Conservation (phyloP, 768 basidiomycete species). For the Psilocybe tampanensis region DNA sequence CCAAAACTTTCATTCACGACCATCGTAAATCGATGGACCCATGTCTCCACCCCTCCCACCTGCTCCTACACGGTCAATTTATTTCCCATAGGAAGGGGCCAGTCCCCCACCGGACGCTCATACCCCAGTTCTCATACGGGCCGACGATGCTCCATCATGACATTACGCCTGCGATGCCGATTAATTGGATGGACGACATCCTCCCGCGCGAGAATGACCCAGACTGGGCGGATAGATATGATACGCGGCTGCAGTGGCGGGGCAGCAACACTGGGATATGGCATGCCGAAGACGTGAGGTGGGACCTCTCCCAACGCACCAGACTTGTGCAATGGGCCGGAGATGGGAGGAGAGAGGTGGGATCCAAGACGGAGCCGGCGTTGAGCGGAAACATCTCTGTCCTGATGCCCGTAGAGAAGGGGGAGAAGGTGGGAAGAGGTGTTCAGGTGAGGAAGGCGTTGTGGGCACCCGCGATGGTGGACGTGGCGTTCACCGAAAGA, state of each 20-base stretch:
- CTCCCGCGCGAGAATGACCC: constrained; percentile 44
- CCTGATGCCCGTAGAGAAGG: constrained; percentile 27
- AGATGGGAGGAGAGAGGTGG: constrained; percentile 4
- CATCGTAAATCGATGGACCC: constrained; percentile 48
- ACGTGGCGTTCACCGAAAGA: constrained; percentile 50
- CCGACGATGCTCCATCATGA: constrained; percentile 53
- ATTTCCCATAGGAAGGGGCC: constrained; percentile 51
- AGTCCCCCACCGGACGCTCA: constrained; percentile 36
- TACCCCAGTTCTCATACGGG: constrained; percentile 56
- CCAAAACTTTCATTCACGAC: constrained; percentile 48
- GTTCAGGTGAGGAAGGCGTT: constrained; percentile 26
- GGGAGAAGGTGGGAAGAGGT: constrained; percentile 34
- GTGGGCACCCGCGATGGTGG: constrained; percentile 51
- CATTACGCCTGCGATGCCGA: constrained; percentile 46
- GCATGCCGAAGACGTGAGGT: constrained; percentile 38
- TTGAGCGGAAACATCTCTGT: constrained; percentile 34
- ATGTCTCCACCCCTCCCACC: constrained; percentile 42
- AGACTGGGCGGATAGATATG: constrained; percentile 59
- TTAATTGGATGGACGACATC: constrained; percentile 45
- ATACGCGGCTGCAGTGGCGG: constrained; percentile 67
- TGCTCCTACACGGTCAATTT: constrained; percentile 51
- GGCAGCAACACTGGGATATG: constrained; percentile 73
- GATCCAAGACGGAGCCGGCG: background rate
- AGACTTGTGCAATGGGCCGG: constrained; percentile 19
- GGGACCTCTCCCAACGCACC: constrained; percentile 32